These are phyloP conservation scores for Prunus mongolica DNA, from an alignment of 306 rosid genomes.

Conservation along the genomic window DNA sequence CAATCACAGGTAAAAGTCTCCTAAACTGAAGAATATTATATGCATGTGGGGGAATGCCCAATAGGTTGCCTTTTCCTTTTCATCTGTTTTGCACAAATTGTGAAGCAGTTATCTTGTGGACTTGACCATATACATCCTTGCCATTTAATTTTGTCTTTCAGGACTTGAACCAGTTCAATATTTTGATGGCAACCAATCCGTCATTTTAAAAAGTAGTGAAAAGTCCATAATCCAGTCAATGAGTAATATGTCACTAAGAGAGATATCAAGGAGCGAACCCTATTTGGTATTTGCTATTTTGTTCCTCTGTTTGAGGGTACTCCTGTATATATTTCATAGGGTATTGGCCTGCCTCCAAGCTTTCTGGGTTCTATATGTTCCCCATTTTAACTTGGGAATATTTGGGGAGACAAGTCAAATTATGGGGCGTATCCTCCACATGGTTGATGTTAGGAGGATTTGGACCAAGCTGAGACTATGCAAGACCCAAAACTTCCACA, in stretches of 20 bases:
- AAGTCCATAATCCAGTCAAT: slow-evolving; percentile 26
- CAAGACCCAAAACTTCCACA: slow-evolving; percentile 67
- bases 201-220: slow-evolving; percentile 21
- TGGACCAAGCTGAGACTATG: slow-evolving; percentile 62
- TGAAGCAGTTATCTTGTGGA: neutral
- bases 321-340: slow-evolving; percentile 37
- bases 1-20: slow-evolving; percentile 51
- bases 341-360: slow-evolving; percentile 35
- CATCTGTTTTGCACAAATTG: neutral
- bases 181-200: slow-evolving; percentile 22
- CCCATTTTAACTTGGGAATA: slow-evolving; percentile 63
- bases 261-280: slow-evolving; percentile 46
- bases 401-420: slow-evolving; percentile 69
- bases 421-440: slow-evolving; percentile 46
- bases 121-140: neutral
- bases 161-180: slow-evolving; percentile 47
- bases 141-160: slow-evolving; percentile 27
- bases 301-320: slow-evolving; percentile 56
- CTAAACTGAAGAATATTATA: neutral
- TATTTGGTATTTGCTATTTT: slow-evolving; percentile 44
- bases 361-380: slow-evolving; percentile 43
- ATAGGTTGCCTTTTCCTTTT: neutral
- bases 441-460: slow-evolving; percentile 58
- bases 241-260: slow-evolving; percentile 31
- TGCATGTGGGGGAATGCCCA: neutral